Percentiles rank a stretch among this genome's conserved stretches.
These are phyloP conservation scores for Penicillium paneum DNA, from an alignment of 2,329 filamentous ascomycete species.

Conservation along the genomic window DNA sequence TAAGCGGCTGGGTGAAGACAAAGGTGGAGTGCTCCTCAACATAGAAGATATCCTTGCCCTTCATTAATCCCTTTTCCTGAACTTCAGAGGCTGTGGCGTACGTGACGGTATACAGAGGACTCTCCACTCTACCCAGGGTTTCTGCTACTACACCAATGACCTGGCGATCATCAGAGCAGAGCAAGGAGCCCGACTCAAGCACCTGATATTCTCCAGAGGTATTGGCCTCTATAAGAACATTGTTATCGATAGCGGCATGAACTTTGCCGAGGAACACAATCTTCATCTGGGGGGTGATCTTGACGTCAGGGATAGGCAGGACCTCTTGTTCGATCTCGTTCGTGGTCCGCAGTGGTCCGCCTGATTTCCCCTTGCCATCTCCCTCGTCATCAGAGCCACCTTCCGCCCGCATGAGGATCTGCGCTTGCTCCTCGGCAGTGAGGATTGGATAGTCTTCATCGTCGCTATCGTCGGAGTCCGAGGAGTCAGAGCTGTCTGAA, in stretches of 20 bases:
- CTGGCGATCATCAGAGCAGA: slow-evolving; percentile 72
- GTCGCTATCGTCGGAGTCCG: slow-evolving; percentile 56
- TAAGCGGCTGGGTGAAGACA: slow-evolving; percentile 81
- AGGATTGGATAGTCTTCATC: slow-evolving; percentile 67
- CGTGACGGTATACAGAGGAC: slow-evolving; percentile 79
- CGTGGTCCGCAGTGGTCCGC: slow-evolving; percentile 66
- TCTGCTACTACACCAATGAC: slow-evolving; percentile 82
- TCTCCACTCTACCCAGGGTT: slow-evolving; percentile 78
- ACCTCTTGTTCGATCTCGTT: slow-evolving; percentile 69
- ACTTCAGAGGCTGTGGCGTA: slow-evolving; percentile 70
- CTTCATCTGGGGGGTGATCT: slow-evolving; percentile 71
- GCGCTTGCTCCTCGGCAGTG: slow-evolving; percentile 76
- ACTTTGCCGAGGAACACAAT: slow-evolving; percentile 73
- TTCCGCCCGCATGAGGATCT: slow-evolving; percentile 80
- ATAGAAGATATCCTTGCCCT: slow-evolving; percentile 73
- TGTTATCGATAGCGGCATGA: slow-evolving; percentile 73
- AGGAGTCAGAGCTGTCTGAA: slow-evolving; percentile 57
- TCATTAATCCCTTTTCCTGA: slow-evolving; percentile 61
- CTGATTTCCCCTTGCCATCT: slow-evolving; percentile 48
- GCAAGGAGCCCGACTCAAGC: slow-evolving; percentile 75
- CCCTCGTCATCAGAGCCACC: slow-evolving; percentile 75
- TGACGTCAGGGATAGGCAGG: slow-evolving; percentile 71
- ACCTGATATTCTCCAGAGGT: slow-evolving; percentile 79
- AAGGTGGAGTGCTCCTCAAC: slow-evolving; percentile 73
- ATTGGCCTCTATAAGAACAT: slow-evolving; percentile 73